phyloP scores from a whole-genome alignment of 1,284 basidiomycete species.

The Ceratobasidium sp. region DNA sequence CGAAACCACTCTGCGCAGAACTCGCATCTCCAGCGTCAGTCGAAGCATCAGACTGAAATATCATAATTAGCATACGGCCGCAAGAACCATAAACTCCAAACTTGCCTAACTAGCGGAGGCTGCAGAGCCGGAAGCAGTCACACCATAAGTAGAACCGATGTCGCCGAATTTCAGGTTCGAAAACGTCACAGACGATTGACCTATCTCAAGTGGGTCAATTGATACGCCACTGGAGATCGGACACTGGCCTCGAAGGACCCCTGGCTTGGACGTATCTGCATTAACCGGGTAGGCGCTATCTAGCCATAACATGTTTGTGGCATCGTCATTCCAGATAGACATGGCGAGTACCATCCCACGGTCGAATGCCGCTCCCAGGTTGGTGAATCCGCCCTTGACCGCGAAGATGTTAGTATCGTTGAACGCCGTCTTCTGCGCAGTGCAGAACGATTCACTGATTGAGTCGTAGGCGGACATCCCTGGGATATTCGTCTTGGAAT shows the following conservation, averaged over 20 bases:
- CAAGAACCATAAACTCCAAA: too few relatives aligned
- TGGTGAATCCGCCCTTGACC: conserved; percentile 61
- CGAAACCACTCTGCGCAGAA: too few relatives aligned
- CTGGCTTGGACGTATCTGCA: conserved; percentile 61
- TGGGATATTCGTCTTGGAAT: conserved; percentile 58
- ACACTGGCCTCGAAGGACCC: conserved; percentile 68
- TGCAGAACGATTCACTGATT: conserved; percentile 61
- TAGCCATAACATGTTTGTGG: conserved; percentile 70
- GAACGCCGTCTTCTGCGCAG: conserved; percentile 60
- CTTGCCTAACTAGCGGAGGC: too few relatives aligned
- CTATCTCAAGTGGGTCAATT: conserved; percentile 61
- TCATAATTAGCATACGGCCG: too few relatives aligned
- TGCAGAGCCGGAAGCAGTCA: too few relatives aligned
- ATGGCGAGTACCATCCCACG: conserved; percentile 52
- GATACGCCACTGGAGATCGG: conserved; percentile 64
- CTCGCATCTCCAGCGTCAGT: too few relatives aligned
- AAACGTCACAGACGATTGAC: conserved; percentile 60
- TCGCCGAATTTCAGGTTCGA: conserved; percentile 71
- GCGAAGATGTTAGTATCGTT: conserved; percentile 64
- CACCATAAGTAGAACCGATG: conserved; percentile 68
- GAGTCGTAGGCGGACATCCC: conserved; percentile 49
- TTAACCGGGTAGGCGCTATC: conserved; percentile 67
- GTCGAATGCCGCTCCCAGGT: conserved; percentile 60
- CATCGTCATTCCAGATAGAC: conserved; percentile 71
- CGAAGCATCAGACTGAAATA: too few relatives aligned